Evolutionary conservation across 345 rosid genomes (phyloP), one percentile per base, ranked within the genome.

Genomic region (Sapria himalayana): DNA sequence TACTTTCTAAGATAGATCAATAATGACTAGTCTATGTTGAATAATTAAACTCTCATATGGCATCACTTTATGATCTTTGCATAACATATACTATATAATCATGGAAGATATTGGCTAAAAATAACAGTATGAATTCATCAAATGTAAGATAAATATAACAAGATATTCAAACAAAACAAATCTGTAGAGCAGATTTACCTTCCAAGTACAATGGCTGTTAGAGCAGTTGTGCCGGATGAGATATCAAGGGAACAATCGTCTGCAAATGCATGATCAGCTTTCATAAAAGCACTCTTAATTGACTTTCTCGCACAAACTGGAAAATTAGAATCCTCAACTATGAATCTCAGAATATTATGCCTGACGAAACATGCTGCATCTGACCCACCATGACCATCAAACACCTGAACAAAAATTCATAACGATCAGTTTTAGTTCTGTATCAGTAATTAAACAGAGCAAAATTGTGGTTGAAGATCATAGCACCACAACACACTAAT

Each of bases 371-470:
- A 52, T 24, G 98, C 86, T 22, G 95, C 98, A 66, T 89, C 95
- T 3, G 74, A 74, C 25, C 98, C 98, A 37, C 95, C 98, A 13
- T 89, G 98, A 41, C 98, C 98, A 45, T 89, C 95, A 67, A 89
- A 89, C 15, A 82, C 94, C 94, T 89, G 70, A 32, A 59, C 54
- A 31, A 7, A 50, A 22, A 49, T 25, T 22, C 13, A 13, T 4
- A 41, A 38, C 49, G 21, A 45, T 59, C 37, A 48, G 36, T 47
- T 33, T n/a, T n/a, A n/a, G n/a, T n/a, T n/a, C n/a, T n/a, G n/a
- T n/a, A n/a, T n/a, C n/a, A n/a, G n/a, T n/a, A n/a, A n/a, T n/a
- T n/a, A n/a, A n/a, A n/a, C n/a, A n/a, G n/a, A n/a, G n/a, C n/a
- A n/a, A n/a, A n/a, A n/a, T n/a, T n/a, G n/a, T n/a, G n/a, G n/a